phyloP scores from a whole-genome alignment of 495 filamentous ascomycete genomes.

The Beverwykella pulmonaria region DNA sequence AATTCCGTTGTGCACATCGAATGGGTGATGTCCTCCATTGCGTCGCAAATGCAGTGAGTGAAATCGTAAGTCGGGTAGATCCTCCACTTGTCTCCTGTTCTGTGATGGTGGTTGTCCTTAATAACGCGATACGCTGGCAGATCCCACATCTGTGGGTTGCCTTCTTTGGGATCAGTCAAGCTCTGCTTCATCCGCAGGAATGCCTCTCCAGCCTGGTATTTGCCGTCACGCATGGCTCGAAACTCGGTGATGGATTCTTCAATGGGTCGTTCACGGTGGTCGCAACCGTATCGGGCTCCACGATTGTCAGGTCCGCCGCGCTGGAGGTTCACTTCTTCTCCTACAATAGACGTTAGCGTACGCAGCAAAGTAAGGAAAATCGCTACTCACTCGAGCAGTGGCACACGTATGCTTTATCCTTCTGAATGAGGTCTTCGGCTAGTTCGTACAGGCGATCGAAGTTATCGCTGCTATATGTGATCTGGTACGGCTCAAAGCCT shows the following conservation, averaged over 20 bases:
- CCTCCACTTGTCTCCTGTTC: slow-evolving; percentile 73
- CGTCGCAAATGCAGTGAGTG: slow-evolving; percentile 86
- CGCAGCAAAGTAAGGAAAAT: not conserved
- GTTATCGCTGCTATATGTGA: slow-evolving; percentile 82
- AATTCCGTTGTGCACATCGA: slow-evolving; percentile 90
- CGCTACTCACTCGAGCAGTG: slow-evolving; percentile 57
- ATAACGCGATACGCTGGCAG: slow-evolving; percentile 78
- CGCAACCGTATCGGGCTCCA: slow-evolving; percentile 72
- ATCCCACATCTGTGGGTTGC: slow-evolving; percentile 66
- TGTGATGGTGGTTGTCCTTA: slow-evolving; percentile 65
- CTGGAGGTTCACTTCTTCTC: slow-evolving; percentile 79
- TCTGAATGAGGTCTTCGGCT: slow-evolving; percentile 79
- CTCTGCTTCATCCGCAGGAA: slow-evolving; percentile 92
- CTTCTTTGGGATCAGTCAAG: slow-evolving; percentile 49
- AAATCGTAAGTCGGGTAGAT: slow-evolving; percentile 94
- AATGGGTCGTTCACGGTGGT: slow-evolving; percentile 70
- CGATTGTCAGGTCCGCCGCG: slow-evolving; percentile 70
- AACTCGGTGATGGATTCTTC: slow-evolving; percentile 83
- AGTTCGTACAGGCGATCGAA: slow-evolving; percentile 86
- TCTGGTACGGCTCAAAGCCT: slow-evolving; percentile 54
- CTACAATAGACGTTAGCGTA: slow-evolving; percentile 42
- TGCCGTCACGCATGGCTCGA: slow-evolving; percentile 85
- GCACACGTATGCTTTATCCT: slow-evolving; percentile 78
- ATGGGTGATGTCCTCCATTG: slow-evolving; percentile 85
- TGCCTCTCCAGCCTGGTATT: slow-evolving; percentile 84